Conservation (phyloP, 805 yeast species). For the Wickerhamiella qilinensis region DNA sequence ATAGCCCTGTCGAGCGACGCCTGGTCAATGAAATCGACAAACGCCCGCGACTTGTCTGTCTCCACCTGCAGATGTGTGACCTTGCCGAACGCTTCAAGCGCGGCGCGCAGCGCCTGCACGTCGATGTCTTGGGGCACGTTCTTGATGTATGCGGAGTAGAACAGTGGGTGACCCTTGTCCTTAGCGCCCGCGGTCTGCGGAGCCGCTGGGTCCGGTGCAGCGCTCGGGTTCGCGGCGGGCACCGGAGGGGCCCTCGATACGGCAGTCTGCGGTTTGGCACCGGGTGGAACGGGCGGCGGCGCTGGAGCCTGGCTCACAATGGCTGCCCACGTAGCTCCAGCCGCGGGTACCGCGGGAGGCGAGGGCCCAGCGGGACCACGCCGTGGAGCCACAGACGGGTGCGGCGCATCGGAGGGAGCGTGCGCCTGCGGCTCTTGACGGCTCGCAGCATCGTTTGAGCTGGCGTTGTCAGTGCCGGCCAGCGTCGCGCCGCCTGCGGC, state of each 20-base stretch:
- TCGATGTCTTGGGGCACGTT: constrained; percentile 18
- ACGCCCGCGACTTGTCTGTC: constrained; percentile 20
- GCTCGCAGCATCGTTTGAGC: too few relatives aligned
- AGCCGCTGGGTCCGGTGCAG: constrained; percentile 3
- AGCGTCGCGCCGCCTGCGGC: too few relatives aligned
- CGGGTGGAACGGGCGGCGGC: not conserved
- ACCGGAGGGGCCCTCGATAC: not conserved
- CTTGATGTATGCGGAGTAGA: constrained; percentile 23
- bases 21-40: constrained; percentile 20
- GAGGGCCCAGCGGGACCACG: not conserved
- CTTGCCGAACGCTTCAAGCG: constrained; percentile 19
- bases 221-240: not conserved
- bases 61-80: constrained; percentile 22
- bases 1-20: constrained; percentile 5
- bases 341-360: constrained; percentile 3
- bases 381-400: not conserved
- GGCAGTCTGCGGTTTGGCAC: not conserved
- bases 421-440: too few relatives aligned
- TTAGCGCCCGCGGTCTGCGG: not conserved
- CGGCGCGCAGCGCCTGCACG: constrained; percentile 16
- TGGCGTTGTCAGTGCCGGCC: too few relatives aligned
- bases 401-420: too few relatives aligned
- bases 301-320: not conserved
- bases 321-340: not conserved
- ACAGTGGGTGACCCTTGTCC: not conserved